phyloP scores from a whole-genome alignment of 495 filamentous ascomycete genomes.

The Daldinia decipiens region DNA sequence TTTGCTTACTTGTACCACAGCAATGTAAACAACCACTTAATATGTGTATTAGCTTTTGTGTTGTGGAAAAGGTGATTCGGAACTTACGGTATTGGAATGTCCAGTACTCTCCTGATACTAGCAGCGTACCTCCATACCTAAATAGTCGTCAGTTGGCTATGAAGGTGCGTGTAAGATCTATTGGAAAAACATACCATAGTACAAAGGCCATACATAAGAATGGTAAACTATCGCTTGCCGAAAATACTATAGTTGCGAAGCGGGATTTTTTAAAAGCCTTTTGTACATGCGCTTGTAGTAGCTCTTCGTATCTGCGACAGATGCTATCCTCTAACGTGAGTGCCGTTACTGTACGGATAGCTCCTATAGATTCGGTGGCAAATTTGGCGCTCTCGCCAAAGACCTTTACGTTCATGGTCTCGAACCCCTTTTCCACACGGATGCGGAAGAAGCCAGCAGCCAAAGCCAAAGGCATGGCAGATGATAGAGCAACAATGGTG shows the following conservation, averaged over 20 bases:
- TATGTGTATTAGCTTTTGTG: slow-evolving; percentile 18
- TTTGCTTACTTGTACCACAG: slow-evolving; percentile 55
- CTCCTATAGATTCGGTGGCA: slow-evolving; percentile 65
- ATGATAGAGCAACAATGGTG: slow-evolving; percentile 60
- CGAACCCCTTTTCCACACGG: slow-evolving; percentile 63
- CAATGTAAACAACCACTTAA: slow-evolving; percentile 59
- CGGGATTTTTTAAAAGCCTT: slow-evolving; percentile 63
- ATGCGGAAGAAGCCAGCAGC: slow-evolving; percentile 62
- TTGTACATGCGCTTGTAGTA: slow-evolving; percentile 62
- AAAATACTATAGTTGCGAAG: slow-evolving; percentile 62
- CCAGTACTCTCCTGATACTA: slow-evolving; percentile 54
- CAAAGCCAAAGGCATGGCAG: slow-evolving; percentile 62
- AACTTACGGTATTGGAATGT: slow-evolving; percentile 59
- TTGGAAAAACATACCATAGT: slow-evolving; percentile 60
- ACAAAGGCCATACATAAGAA: slow-evolving; percentile 67
- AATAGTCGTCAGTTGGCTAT: neutral
- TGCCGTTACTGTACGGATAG: slow-evolving; percentile 66
- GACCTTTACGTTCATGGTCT: slow-evolving; percentile 60
- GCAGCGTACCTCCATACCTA: slow-evolving; percentile 57
- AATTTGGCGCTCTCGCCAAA: slow-evolving; percentile 67
- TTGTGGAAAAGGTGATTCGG: neutral
- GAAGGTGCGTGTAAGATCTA: neutral
- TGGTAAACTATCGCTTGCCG: slow-evolving; percentile 59
- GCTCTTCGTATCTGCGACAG: slow-evolving; percentile 55
- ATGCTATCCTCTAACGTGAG: slow-evolving; percentile 66